Base-by-base conservation (phyloP, 1,284 basidiomycete genomes). In the Coniophora puteana region DNA sequence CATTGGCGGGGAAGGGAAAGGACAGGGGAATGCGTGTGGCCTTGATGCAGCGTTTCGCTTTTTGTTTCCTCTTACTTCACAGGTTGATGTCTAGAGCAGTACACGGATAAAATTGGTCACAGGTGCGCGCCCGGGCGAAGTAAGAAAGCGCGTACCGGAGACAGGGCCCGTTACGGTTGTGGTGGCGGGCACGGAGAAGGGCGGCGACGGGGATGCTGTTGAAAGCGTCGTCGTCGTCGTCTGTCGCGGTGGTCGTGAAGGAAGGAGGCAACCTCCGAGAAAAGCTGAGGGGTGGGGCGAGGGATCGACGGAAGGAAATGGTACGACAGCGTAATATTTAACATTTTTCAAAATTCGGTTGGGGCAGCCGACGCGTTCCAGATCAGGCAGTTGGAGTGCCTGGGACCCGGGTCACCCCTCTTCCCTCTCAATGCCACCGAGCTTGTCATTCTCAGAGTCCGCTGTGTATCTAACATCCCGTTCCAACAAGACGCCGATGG, bases 1-100 rank as follows among this genome's bases (percentile, higher is more conserved):
- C 73, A 83, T 78, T 32, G 45, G 41, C 21, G 14, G 40, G 26
- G 12, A 16, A 21, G n/a, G 20, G 11, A 26, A 26, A 22, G 10
- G 39, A 8, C 5, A 20, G 36, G 38, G 4, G 20, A 22, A 39
- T 40, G 37, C 20, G 21, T 37, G 17, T 17, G 17, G 39, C 12
- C 14, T 13, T 39, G 14, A 16, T 10, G 21, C 16, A 40, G 25
- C 35, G 34, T 37, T 25, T 24, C n/a, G n/a, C n/a, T n/a, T n/a
- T n/a, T n/a, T n/a, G n/a, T n/a, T n/a, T n/a, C n/a, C n/a, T n/a
- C 20, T 31, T 31, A 14, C 29, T 6, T 18, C 29, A 31, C 29
- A 31, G 29, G n/a, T 31, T 31, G 7, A n/a, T n/a, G n/a, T n/a
- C n/a, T n/a, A n/a, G n/a, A n/a, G n/a, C n/a, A n/a, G n/a, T n/a